phyloP scores from a whole-genome alignment of 2,329 filamentous ascomycete genomes.

The Mariannaea elegans region DNA sequence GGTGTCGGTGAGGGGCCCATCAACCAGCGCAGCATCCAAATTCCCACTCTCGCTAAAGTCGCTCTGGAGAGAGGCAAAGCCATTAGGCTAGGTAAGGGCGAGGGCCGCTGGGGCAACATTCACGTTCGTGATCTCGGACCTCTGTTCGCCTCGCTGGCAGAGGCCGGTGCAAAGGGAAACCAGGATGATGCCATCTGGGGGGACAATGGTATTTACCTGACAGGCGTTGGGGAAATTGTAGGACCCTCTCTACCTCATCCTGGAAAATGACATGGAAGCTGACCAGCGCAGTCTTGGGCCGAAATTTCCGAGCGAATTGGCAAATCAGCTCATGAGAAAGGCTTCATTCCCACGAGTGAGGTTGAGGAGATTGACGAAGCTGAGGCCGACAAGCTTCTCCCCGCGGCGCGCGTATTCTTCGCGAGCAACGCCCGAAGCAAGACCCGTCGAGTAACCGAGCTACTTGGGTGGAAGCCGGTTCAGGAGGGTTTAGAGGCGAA shows the following conservation, averaged over 20 bases:
- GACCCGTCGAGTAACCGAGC: conserved; percentile 59
- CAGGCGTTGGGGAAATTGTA: conserved; percentile 41
- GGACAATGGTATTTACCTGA: conserved; percentile 50
- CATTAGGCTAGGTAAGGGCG: conserved; percentile 45
- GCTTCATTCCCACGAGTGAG: conserved; percentile 32
- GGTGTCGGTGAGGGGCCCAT: conserved; percentile 49
- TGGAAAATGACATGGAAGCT: background rate
- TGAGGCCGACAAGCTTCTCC: conserved; percentile 55
- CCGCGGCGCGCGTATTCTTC: conserved; percentile 59
- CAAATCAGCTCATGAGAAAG: conserved; percentile 37
- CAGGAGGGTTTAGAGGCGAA: conserved; percentile 57
- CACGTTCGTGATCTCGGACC: conserved; percentile 46
- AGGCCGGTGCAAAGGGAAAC: conserved; percentile 39
- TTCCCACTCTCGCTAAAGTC: conserved; percentile 47
- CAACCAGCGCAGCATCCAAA: conserved; percentile 52
- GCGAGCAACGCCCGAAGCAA: conserved; percentile 65
- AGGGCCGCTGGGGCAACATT: conserved; percentile 47
- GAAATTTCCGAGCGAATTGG: conserved; percentile 44
- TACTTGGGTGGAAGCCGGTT: conserved; percentile 64
- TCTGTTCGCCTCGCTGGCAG: conserved; percentile 42
- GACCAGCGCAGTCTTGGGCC: conserved; percentile 36
- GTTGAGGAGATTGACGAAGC: conserved; percentile 45
- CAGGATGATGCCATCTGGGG: conserved; percentile 45
- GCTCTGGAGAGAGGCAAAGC: conserved; percentile 45
- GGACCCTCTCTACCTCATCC: background rate